Evolutionary conservation across 306 rosid genomes (phyloP).

Genomic region (Canavalia ensiformis): DNA sequence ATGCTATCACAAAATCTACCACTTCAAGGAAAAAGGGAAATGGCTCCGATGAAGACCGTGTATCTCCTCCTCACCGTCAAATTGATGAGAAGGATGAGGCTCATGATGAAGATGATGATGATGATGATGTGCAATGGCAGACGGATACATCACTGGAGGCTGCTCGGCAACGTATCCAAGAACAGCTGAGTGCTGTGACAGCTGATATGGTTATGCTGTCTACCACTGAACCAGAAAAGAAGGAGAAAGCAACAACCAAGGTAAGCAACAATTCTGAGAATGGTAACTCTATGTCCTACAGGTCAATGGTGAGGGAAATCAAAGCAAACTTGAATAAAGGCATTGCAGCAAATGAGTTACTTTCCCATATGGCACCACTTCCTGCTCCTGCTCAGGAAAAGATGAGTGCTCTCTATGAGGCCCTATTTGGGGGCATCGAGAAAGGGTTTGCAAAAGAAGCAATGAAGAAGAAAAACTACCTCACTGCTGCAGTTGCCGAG

Average conservation of each 20-base stretch:
- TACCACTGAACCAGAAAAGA: conserved; percentile 59
- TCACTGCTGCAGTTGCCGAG: conserved; percentile 57
- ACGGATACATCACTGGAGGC: conserved; percentile 74
- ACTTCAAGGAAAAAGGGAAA: conserved; percentile 61
- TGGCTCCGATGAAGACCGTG: conserved; percentile 70
- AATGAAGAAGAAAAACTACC: conserved; percentile 55
- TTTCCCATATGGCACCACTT: conserved; percentile 41
- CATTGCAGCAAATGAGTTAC: conserved; percentile 49
- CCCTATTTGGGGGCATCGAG: conserved; percentile 53
- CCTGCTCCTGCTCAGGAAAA: conserved; percentile 61
- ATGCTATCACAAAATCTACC: conserved; percentile 50
- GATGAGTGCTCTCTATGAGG: conserved; percentile 63
- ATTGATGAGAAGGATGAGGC: conserved; percentile 53
- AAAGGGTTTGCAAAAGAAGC: conserved; percentile 68
- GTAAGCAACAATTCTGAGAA: conserved; percentile 39
- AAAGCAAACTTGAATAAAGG: conserved; percentile 60
- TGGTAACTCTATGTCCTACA: conserved; percentile 43
- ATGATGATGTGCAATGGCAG: conserved; percentile 66
- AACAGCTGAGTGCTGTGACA: conserved; percentile 69
- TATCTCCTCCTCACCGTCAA: conserved; percentile 62
- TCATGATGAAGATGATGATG: conserved; percentile 47
- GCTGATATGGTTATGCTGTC: conserved; percentile 81
- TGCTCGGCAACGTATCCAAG: conserved; percentile 67
- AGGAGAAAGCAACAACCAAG: conserved; percentile 41
- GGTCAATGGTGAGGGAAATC: conserved; percentile 53